phyloP scores from a whole-genome alignment of 164 flowering plant genomes.

The Vitis riparia region DNA sequence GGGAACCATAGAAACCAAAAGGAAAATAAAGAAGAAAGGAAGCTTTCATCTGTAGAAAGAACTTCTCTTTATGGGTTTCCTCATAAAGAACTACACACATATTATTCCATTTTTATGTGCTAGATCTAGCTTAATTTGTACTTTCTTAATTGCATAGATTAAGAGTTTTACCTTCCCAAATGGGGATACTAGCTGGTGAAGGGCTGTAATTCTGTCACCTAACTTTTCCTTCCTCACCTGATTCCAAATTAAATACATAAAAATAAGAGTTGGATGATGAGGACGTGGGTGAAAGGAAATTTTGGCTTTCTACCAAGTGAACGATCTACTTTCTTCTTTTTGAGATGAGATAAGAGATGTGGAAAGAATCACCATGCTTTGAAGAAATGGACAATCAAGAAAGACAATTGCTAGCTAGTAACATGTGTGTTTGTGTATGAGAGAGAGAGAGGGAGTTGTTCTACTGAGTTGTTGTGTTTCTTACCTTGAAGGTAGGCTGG shows the following conservation, averaged over 20 bases:
- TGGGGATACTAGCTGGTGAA: slow-evolving; percentile 67
- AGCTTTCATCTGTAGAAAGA: neutral
- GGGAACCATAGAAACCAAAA: neutral
- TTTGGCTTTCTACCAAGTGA: neutral
- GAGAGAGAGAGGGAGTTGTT: slow-evolving; percentile 7
- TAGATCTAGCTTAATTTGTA: neutral
- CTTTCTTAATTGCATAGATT: neutral
- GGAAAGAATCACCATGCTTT: slow-evolving; percentile 16
- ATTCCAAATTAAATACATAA: neutral
- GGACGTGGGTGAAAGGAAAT: neutral
- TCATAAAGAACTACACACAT: neutral
- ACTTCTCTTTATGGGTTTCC: slow-evolving; percentile 3
- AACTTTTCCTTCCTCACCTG: slow-evolving; percentile 66
- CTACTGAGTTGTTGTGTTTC: slow-evolving; percentile 2
- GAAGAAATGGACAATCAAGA: slow-evolving; percentile 36
- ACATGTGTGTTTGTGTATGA: slow-evolving; percentile 6
- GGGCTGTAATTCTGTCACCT: slow-evolving; percentile 62
- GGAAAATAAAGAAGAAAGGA: neutral
- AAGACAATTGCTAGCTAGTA: slow-evolving; percentile 27
- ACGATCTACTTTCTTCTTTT: neutral
- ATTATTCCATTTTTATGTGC: neutral
- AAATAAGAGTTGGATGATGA: neutral
- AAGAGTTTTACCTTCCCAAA: slow-evolving; percentile 51
- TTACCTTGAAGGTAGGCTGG: slow-evolving; percentile 72
- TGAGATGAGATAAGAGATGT: slow-evolving; percentile 1